phyloP scores from a whole-genome alignment of 208 protist genomes.

The Acanthamoeba rhysodes region DNA sequence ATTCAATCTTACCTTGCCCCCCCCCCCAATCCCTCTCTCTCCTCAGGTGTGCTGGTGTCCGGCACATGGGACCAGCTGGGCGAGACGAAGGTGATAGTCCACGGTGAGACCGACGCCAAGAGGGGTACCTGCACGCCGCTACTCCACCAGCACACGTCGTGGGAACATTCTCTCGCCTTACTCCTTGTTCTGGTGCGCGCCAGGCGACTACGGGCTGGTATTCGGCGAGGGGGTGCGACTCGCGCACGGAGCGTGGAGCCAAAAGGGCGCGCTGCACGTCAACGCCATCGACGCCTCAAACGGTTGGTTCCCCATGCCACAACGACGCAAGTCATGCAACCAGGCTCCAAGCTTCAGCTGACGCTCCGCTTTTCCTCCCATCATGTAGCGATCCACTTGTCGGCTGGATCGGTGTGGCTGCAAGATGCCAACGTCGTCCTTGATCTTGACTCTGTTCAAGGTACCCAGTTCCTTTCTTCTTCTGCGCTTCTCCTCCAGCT shows the following conservation, averaged over 20 bases:
- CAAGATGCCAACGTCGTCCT: background rate
- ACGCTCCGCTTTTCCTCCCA: background rate
- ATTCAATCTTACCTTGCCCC: background rate
- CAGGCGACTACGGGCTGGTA: background rate
- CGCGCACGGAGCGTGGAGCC: background rate
- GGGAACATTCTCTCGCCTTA: background rate
- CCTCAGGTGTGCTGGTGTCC: background rate
- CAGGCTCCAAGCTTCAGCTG: background rate
- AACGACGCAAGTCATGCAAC: background rate
- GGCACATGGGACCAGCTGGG: background rate
- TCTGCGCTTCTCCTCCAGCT: background rate
- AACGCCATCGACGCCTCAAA: background rate
- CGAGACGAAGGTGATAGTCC: background rate
- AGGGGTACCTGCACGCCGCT: background rate
- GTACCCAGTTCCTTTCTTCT: background rate
- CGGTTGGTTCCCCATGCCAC: background rate
- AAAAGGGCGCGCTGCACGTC: background rate
- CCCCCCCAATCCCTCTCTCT: background rate
- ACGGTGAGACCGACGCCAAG: background rate
- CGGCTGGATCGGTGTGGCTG: background rate
- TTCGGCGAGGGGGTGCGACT: background rate
- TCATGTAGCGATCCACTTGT: background rate
- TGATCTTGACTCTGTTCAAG: background rate
- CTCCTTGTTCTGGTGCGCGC: background rate
- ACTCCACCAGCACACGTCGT: too few relatives aligned